Percentiles rank a stretch among this genome's conserved stretches.
Evolutionary conservation across 2,329 filamentous ascomycete species (phyloP).

Genomic region (Magnaporthales sp.): DNA sequence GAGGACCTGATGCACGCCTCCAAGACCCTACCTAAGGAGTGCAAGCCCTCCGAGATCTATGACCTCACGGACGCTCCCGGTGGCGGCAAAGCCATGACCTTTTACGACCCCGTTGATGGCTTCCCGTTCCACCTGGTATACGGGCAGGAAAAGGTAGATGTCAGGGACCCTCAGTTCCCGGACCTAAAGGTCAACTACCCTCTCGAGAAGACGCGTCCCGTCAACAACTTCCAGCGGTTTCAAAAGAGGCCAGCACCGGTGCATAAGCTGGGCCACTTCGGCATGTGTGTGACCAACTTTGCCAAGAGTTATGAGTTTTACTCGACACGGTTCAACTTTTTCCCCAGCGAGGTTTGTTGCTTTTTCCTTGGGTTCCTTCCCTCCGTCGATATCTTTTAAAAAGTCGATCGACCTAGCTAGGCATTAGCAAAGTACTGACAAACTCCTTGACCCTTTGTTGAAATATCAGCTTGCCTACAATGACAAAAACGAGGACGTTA

Average conservation of each 20-base stretch:
- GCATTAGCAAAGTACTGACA: constrained; percentile 3
- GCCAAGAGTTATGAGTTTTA: constrained; percentile 41
- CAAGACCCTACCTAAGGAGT: constrained; percentile 36
- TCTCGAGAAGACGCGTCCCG: constrained; percentile 39
- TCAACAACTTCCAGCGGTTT: constrained; percentile 43
- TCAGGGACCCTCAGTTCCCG: constrained; percentile 30
- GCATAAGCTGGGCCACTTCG: constrained; percentile 47
- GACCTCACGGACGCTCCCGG: constrained; percentile 42
- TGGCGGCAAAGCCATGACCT: constrained; percentile 43
- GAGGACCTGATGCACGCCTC: constrained; percentile 44
- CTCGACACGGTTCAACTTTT: constrained; percentile 38
- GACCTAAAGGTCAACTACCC: constrained; percentile 39
- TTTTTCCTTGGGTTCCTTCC: neutral
- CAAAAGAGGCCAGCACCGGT: constrained; percentile 27
- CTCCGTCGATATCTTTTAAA: neutral
- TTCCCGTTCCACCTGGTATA: constrained; percentile 50
- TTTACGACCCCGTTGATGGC: constrained; percentile 43
- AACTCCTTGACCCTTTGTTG: neutral
- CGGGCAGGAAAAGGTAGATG: constrained; percentile 35
- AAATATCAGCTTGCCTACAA: constrained; percentile 26
- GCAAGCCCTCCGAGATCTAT: constrained; percentile 36
- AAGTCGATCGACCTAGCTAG: neutral
- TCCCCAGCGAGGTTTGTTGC: constrained; percentile 34
- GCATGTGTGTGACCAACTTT: constrained; percentile 43
- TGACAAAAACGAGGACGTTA: constrained; percentile 25